Percentiles rank a stretch among this genome's conserved stretches.
Conservation (phyloP, 2,329 filamentous ascomycete genomes). For the Verticillium zaregamsianum region DNA sequence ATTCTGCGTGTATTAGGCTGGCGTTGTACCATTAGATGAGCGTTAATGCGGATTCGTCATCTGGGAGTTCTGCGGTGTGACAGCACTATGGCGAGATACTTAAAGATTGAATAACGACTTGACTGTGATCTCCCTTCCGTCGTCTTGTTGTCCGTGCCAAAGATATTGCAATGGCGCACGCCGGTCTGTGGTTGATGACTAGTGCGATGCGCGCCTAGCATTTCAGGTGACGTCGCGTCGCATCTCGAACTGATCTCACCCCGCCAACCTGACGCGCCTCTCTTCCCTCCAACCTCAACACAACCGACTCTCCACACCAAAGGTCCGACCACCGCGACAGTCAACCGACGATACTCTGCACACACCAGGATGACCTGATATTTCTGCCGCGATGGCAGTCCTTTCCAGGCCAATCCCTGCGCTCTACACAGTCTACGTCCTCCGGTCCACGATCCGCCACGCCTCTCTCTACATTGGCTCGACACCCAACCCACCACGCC, state of each 20-base stretch:
- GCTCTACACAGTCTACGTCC: conserved; percentile 89
- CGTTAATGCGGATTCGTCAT: neutral
- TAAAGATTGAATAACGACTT: neutral
- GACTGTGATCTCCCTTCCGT: neutral
- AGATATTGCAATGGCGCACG: no score
- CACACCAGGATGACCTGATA: conserved; percentile 11
- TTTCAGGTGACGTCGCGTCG: neutral
- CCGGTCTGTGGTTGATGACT: neutral
- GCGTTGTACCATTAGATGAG: neutral
- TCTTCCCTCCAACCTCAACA: neutral
- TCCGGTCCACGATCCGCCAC: conserved; percentile 74
- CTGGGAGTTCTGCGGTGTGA: neutral
- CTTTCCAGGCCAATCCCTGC: conserved; percentile 66
- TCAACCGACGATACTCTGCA: conserved; percentile 5
- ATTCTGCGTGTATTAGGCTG: neutral
- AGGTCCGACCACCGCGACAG: neutral
- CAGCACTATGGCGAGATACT: no score
- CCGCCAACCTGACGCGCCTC: neutral
- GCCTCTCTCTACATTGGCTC: conserved; percentile 82
- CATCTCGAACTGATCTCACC: neutral
- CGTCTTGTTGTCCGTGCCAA: no score
- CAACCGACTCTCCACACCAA: neutral
- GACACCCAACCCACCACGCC: conserved; percentile 80
- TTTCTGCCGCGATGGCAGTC: conserved; percentile 30
- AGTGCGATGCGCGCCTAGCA: neutral